Conservation (phyloP, 768 basidiomycete genomes). For the Mycena rebaudengoi region DNA sequence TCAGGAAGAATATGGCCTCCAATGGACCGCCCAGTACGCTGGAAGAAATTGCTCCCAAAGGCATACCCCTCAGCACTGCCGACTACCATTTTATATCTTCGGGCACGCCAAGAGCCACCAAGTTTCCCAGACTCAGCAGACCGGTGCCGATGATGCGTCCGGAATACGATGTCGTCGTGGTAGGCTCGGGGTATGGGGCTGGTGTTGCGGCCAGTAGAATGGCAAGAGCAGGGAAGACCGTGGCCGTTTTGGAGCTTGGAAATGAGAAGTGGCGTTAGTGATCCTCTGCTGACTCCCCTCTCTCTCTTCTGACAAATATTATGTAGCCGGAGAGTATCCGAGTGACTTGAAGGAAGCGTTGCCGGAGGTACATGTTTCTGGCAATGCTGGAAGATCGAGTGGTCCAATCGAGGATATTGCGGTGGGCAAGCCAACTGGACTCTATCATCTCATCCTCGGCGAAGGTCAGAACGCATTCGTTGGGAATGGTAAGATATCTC, state of each 20-base stretch:
- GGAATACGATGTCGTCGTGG: constrained; percentile 29
- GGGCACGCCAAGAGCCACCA: background rate
- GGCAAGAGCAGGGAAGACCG: constrained; percentile 28
- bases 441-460: constrained; percentile 28
- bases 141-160: constrained; percentile 27
- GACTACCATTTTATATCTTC: background rate
- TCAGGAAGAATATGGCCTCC: too few species aligned
- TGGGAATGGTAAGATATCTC: constrained; percentile 22
- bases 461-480: constrained; percentile 31
- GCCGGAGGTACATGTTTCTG: constrained; percentile 22
- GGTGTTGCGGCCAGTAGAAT: constrained; percentile 29
- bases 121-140: constrained; percentile 22
- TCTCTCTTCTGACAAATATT: background rate
- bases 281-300: background rate
- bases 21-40: too few species aligned
- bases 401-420: constrained; percentile 15
- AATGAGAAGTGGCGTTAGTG: constrained; percentile 29
- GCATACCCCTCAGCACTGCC: background rate
- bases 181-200: constrained; percentile 31
- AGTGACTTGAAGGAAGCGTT: constrained; percentile 6
- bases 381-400: constrained; percentile 14
- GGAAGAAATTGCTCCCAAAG: background rate
- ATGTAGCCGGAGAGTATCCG: constrained; percentile 29
- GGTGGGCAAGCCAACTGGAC: constrained; percentile 20
- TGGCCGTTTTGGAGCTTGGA: constrained; percentile 27